Percentiles rank a stretch among this genome's conserved stretches.
phyloP scores from a whole-genome alignment of 345 rosid species.

The Pistacia atlantica region DNA sequence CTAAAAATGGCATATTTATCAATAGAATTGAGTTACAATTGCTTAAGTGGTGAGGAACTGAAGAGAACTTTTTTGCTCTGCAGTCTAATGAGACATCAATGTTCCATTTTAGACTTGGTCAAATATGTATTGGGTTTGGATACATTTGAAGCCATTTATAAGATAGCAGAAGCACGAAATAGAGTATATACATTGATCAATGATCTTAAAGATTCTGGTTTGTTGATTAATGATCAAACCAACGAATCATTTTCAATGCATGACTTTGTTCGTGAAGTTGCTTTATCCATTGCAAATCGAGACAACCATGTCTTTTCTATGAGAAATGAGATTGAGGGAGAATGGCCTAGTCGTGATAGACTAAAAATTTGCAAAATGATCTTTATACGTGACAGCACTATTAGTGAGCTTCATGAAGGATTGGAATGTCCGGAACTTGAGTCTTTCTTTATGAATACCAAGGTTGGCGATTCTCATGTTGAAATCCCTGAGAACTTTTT shows the following conservation, averaged over 20 bases:
- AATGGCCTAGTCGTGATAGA: background rate
- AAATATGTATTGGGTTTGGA: slow-evolving; percentile 26
- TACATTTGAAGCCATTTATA: background rate
- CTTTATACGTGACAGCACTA: background rate
- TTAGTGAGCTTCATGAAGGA: background rate
- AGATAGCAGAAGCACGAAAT: slow-evolving; percentile 12
- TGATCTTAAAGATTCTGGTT: slow-evolving; percentile 25
- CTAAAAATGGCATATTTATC: background rate
- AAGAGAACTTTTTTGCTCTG: slow-evolving; percentile 35
- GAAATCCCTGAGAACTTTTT: slow-evolving; percentile 17
- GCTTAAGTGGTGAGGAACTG: slow-evolving; percentile 23
- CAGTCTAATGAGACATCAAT: background rate
- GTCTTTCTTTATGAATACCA: background rate
- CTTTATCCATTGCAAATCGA: slow-evolving; percentile 4
- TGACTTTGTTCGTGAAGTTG: slow-evolving; percentile 34
- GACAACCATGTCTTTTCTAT: background rate
- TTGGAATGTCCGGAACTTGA: slow-evolving; percentile 21
- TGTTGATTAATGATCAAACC: slow-evolving; percentile 1
- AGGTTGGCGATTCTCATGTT: rapidly evolving
- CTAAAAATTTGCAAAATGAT: background rate
- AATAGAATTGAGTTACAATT: slow-evolving; percentile 25
- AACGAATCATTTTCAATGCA: background rate
- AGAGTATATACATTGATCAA: slow-evolving; percentile 14
- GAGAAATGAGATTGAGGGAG: background rate
- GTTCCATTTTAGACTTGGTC: slow-evolving; percentile 12